Percentiles rank a stretch among this genome's conserved stretches.
phyloP scores from a whole-genome alignment of 1,284 basidiomycete genomes.

The Moniliophthora roreri region DNA sequence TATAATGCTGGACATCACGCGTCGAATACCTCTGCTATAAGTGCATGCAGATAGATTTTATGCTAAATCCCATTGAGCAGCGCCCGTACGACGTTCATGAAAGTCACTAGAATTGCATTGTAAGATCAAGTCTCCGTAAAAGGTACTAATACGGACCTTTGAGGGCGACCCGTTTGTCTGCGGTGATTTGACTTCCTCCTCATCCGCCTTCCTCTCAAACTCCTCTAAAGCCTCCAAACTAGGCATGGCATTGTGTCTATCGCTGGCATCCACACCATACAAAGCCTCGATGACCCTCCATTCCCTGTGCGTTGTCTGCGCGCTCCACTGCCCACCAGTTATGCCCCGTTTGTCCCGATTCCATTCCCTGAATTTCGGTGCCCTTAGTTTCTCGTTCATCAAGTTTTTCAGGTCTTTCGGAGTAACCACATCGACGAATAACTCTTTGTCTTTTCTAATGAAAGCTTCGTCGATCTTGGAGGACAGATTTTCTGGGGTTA shows the following conservation, averaged over 20 bases:
- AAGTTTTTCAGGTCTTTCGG: constrained; percentile 23
- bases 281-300: constrained; percentile 52
- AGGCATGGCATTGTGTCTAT: constrained; percentile 38
- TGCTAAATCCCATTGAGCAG: too few species aligned
- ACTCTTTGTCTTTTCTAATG: constrained; percentile 11
- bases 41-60: too few species aligned
- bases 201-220: constrained; percentile 19
- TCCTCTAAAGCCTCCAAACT: constrained; percentile 60
- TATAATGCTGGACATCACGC: too few species aligned
- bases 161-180: not conserved
- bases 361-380: constrained; percentile 45
- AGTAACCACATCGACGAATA: not conserved
- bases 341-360: constrained; percentile 20
- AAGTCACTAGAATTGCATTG: too few species aligned
- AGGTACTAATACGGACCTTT: constrained; percentile 1
- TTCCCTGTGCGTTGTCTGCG: constrained; percentile 36
- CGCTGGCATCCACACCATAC: constrained; percentile 50
- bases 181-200: constrained; percentile 21
- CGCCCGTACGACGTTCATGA: too few species aligned
- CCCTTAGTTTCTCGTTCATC: constrained; percentile 25
- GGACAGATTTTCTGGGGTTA: constrained; percentile 67
- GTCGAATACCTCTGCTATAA: too few species aligned
- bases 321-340: constrained; percentile 31
- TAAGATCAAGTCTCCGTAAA: too few species aligned
- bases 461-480: constrained; percentile 66